phyloP scores from a whole-genome alignment of 2,329 filamentous ascomycete genomes.

The Ramularia collo-cygni region DNA sequence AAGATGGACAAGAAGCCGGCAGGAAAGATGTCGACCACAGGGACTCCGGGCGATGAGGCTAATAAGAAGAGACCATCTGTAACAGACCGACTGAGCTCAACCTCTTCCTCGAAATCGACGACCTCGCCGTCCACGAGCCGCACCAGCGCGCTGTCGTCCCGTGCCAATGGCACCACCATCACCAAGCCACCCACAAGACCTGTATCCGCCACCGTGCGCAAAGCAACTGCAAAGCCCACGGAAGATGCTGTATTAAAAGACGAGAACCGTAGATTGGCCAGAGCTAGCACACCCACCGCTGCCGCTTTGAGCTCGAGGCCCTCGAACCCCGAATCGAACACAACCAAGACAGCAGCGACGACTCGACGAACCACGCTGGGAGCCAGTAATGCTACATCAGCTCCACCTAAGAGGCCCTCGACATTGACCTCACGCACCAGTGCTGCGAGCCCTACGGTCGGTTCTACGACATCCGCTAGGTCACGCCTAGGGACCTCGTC shows the following conservation, averaged over 20 bases:
- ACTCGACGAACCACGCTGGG: constrained; percentile 10
- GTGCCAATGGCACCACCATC: constrained; percentile 13
- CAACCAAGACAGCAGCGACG: constrained; percentile 1
- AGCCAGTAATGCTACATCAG: constrained; percentile 5
- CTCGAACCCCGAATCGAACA: constrained; percentile 4
- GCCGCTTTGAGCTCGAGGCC: constrained; percentile 8
- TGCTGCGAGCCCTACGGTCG: constrained; percentile 4
- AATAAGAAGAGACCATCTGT: constrained; percentile 8
- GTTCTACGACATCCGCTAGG: constrained; percentile 4
- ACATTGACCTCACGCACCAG: constrained; percentile 4
- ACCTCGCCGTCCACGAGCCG: constrained; percentile 5
- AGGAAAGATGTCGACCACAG: constrained; percentile 2
- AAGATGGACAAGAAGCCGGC: constrained; percentile 6
- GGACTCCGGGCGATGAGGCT: constrained; percentile 2
- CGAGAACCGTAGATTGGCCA: constrained; percentile 7
- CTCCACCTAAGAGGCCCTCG: constrained; percentile 12
- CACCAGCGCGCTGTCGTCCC: constrained; percentile 13
- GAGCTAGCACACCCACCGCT: constrained; percentile 7
- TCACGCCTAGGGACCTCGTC: not conserved
- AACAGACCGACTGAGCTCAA: constrained; percentile 3
- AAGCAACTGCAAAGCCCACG: constrained; percentile 8
- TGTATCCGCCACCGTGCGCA: constrained; percentile 6
- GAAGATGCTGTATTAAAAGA: constrained; percentile 1
- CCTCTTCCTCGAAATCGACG: constrained; percentile 4
- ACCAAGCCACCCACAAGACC: constrained; percentile 16